Evolutionary conservation across 805 yeast species (phyloP).

Genomic region (Candida alai): DNA sequence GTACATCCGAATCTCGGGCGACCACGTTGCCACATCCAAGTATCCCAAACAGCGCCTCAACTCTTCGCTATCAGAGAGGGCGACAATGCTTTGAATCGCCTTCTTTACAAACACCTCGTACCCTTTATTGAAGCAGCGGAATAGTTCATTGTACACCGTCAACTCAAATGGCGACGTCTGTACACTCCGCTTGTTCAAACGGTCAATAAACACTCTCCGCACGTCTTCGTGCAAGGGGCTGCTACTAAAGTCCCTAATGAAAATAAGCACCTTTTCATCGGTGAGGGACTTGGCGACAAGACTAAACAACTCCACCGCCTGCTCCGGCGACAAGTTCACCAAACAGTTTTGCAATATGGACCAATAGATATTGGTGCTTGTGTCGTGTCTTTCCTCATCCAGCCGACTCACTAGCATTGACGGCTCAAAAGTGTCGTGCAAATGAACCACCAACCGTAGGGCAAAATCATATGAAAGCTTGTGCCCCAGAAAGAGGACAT

Average conservation of each 20-base stretch:
- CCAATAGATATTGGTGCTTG: conserved; percentile 13
- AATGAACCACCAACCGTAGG: conserved; percentile 21
- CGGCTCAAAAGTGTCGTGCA: conserved; percentile 33
- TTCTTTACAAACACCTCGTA: conserved; percentile 28
- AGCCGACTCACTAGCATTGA: conserved; percentile 14
- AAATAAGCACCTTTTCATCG: conserved; percentile 16
- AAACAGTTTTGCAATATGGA: conserved; percentile 10
- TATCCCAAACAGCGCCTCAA: conserved; percentile 17
- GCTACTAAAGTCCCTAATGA: conserved; percentile 16
- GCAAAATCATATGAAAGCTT: conserved; percentile 17
- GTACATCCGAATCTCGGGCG: conserved; percentile 26
- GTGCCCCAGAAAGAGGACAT: conserved; percentile 17
- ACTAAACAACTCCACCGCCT: conserved; percentile 13
- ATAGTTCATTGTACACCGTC: conserved; percentile 18
- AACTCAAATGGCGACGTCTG: conserved; percentile 15
- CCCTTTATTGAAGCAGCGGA: conserved; percentile 9
- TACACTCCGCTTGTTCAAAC: conserved; percentile 2
- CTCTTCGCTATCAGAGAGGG: conserved; percentile 22
- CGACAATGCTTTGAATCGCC: conserved; percentile 31
- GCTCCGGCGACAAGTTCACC: conserved; percentile 8
- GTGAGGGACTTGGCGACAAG: conserved; percentile 7
- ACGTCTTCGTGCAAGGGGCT: conserved; percentile 3
- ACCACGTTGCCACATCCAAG: conserved; percentile 27
- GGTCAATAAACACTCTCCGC: conserved; percentile 2
- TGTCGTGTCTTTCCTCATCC: conserved; percentile 3